Evolutionary conservation across 2,329 filamentous ascomycete genomes (phyloP), one percentile per base, ranked within the genome.

Genomic region (Chrysosporium keratinophilum): DNA sequence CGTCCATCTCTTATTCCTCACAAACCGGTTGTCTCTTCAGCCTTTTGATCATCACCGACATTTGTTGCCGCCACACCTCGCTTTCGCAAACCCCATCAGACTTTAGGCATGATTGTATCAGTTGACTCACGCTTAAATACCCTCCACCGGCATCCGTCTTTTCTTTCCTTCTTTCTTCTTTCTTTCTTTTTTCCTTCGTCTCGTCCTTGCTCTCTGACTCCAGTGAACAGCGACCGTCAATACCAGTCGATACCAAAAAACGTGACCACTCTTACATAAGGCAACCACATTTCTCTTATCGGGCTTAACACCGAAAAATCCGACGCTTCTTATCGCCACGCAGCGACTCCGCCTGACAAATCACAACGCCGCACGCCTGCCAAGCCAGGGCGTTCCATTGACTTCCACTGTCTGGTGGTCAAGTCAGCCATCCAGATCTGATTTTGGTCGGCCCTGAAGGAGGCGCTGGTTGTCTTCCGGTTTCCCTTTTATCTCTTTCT

Each of bases 341-440:
- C 46, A 39, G 35, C 43, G 23, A 28, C 28, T 28, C 50, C 42
- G 50, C 50, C 42, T 54, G 51, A 54, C 51, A 54, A 54, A 54
- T 54, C 51, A 7, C 3, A 28, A 3, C 23, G 33, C 42, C 20
- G 7, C 45, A 17, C 17, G 17, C 19, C 19, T 17, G 19, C 41
- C 41, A 53, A 28, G 7, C 48, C 50, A 44, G 41, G 50, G 41
- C 47, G 50, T 64, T 64, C 63, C 57, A 64, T 63, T 63, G 56
- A 62, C 59, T 65, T 64, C 62, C 57, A 62, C 58, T 10, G 52
- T 52, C 54, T 56, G 57, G 55, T 54, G 58, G 55, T 61, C 59
- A 58, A 44, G 55, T 56, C 59, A 52, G 59, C 61, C 59, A 58
- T 61, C 54, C 54, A 54, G 57, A 52, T 53, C 57, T 57, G 33